Base-by-base conservation (phyloP, 495 filamentous ascomycete species). In the Oidiodendron maius region DNA sequence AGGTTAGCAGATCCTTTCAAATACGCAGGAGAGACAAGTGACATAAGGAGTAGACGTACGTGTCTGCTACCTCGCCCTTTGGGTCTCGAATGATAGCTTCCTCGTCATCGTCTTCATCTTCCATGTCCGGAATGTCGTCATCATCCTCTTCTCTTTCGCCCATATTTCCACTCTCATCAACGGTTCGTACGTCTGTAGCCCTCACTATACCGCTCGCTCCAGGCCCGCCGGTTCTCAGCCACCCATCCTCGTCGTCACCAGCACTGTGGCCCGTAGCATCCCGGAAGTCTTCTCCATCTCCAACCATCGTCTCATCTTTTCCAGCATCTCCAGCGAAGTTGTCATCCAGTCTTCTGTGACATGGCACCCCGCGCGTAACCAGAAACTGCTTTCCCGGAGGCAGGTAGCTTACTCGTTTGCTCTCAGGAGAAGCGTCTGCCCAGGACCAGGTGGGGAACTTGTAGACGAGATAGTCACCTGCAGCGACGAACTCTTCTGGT, bases 381-480 rank as follows among this genome's bases (percentile, higher is more conserved):
- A 99, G 76, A 57, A 87, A 99, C 76, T 99, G 93, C 66, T 99
- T 99, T 0, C 83, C 89, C 0, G 82, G 70, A 3, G 93, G 93
- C 1, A 99, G 83, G 59, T 95, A 86, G 42, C 72, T 66, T 15
- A 86, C 86, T 40, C 91, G 86, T 58, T 89, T 86, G 24, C 78
- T 71, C 2, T 82, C 76, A 16, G 78, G 77, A 9, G 90, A 87
- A 40, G 91, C 91, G 56, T 91, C 87, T 48, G 82, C 79, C 93
- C 93, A 99, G n/a, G 87, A 84, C 93, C 93, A 99, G 38, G 91
- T 93, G 4, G 93, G 93, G 67, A 99, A 99, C 71, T 96, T 97
- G 81, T 91, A 95, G 61, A 96, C 90, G 32, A 99, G 85, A 67
- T 96, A 99, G 70, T 99, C 93, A 56, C 94, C 93, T 2, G 93